Conservation (phyloP, 192 early-diverging fungal genomes). For the Backusella australiensis region DNA sequence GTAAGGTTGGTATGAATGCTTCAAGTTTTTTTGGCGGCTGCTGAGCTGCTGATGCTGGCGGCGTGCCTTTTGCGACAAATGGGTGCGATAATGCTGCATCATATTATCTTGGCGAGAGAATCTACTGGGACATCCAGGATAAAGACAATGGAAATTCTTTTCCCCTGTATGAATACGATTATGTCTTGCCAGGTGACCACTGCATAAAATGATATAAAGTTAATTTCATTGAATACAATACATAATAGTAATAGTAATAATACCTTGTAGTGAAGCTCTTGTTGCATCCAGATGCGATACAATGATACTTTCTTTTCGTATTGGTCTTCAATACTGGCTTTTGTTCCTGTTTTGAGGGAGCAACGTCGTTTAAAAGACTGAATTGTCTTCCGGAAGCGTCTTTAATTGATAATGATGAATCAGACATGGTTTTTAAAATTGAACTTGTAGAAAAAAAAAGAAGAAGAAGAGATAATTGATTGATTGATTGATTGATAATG, state of each 20-base stretch:
- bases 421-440: not conserved
- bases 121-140: constrained; percentile 66
- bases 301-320: constrained; percentile 63
- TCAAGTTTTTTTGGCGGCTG: not conserved
- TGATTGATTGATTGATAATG: not conserved
- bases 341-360: not conserved
- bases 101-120: constrained; percentile 86
- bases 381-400: constrained; percentile 50
- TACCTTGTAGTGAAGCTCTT: constrained; percentile 81
- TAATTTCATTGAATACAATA: not conserved
- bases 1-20: not conserved
- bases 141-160: constrained; percentile 72
- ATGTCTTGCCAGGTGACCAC: constrained; percentile 81
- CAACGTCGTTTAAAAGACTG: constrained; percentile 47
- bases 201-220: constrained; percentile 13
- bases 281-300: constrained; percentile 59
- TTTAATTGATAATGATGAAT: constrained; percentile 44
- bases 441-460: not conserved
- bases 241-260: not conserved
- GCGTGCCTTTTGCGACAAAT: constrained; percentile 66
- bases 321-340: not conserved
- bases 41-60: constrained; percentile 27
- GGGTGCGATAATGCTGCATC: constrained; percentile 86
- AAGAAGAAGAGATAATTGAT: not conserved
- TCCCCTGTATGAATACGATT: constrained; percentile 81